Evolutionary conservation across 75 land plant genomes (phyloP).

Genomic region (Larix kaempferi): DNA sequence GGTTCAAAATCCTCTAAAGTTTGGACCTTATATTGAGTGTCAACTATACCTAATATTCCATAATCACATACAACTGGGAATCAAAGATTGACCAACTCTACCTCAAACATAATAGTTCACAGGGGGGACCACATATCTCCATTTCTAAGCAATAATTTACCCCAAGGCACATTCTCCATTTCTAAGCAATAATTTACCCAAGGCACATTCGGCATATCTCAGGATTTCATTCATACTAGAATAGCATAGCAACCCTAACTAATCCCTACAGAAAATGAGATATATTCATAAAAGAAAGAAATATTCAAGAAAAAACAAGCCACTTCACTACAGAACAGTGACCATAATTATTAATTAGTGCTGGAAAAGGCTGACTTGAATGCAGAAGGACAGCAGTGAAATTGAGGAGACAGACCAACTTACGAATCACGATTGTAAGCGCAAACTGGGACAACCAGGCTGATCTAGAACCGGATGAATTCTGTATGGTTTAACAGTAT

Average conservation of each 20-base stretch:
- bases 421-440: too few relatives aligned
- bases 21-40: neutral
- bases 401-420: neutral
- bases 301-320: neutral
- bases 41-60: neutral
- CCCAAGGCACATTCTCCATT: neutral
- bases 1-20: neutral
- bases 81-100: neutral
- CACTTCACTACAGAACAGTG: neutral
- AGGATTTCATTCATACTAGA: neutral
- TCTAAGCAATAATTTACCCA: neutral
- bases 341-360: neutral
- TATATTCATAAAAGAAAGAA: neutral
- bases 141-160: neutral
- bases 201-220: neutral
- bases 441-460: too few relatives aligned
- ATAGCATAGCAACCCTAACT: neutral
- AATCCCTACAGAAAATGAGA: neutral
- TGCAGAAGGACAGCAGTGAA: neutral
- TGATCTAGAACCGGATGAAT: too few relatives aligned
- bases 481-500: too few relatives aligned
- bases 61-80: neutral
- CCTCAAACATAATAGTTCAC: neutral
- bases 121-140: neutral
- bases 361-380: neutral